phyloP scores from a whole-genome alignment of 2,329 filamentous ascomycete genomes.

The Fusarium armeniacum region DNA sequence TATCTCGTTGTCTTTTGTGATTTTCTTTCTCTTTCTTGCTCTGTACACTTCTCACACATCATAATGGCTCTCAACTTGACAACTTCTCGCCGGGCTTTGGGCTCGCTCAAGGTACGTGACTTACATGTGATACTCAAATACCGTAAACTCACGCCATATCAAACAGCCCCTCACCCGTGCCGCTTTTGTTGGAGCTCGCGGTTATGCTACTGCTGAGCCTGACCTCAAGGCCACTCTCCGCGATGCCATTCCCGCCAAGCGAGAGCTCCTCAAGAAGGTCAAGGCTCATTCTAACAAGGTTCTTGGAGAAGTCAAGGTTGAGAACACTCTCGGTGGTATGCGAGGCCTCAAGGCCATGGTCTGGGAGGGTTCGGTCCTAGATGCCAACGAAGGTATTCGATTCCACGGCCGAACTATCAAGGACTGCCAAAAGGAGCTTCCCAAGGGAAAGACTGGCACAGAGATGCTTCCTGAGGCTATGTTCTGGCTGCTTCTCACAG shows the following conservation, averaged over 20 bases:
- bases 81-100: slow-evolving; percentile 72
- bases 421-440: slow-evolving; percentile 93
- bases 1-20: slow-evolving; percentile 1
- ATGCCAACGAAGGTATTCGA: slow-evolving; percentile 96
- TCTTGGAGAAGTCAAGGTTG: slow-evolving; percentile 92
- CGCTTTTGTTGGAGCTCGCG: slow-evolving; percentile 59
- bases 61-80: slow-evolving; percentile 76
- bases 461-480: slow-evolving; percentile 99
- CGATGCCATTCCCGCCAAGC: slow-evolving; percentile 88
- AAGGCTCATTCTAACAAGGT: slow-evolving; percentile 86
- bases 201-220: slow-evolving; percentile 84
- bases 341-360: slow-evolving; percentile 97
- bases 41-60: slow-evolving; percentile 13
- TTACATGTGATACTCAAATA: slow-evolving; percentile 22
- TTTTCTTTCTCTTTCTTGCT: slow-evolving; percentile 16
- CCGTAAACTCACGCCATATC: slow-evolving; percentile 8
- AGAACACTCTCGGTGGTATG: slow-evolving; percentile 96
- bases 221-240: slow-evolving; percentile 91
- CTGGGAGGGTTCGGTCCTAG: slow-evolving; percentile 97
- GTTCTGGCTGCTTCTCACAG: slow-evolving; percentile 98
- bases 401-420: slow-evolving; percentile 99
- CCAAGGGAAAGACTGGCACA: slow-evolving; percentile 90
- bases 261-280: slow-evolving; percentile 93
- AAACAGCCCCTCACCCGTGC: slow-evolving; percentile 53
- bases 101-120: slow-evolving; percentile 71